Percentiles rank a stretch among this genome's conserved stretches.
These are phyloP conservation scores for Paraphoma chrysanthemicola DNA, from an alignment of 2,329 filamentous ascomycete species.

Conservation along the genomic window DNA sequence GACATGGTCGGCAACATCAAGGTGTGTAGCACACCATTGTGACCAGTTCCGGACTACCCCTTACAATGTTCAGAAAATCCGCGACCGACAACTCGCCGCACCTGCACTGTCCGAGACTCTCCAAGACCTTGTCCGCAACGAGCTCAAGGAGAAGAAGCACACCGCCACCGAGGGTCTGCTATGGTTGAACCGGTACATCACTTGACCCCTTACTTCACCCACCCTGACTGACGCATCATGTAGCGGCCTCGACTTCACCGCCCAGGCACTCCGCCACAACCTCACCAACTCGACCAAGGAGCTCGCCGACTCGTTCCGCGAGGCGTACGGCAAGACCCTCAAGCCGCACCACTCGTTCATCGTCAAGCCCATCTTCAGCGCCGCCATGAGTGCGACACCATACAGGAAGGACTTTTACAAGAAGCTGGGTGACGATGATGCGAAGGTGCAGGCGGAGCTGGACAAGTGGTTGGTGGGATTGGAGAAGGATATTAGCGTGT, in stretches of 20 bases:
- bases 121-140: constrained; percentile 83
- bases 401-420: constrained; percentile 93
- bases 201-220: constrained; percentile 2
- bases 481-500: constrained; percentile 78
- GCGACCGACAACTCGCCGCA: constrained; percentile 78
- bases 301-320: constrained; percentile 84
- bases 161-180: constrained; percentile 86
- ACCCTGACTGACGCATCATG: neutral
- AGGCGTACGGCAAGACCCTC: constrained; percentile 83
- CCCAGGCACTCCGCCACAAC: constrained; percentile 81
- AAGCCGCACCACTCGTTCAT: constrained; percentile 91
- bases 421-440: constrained; percentile 76
- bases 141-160: constrained; percentile 90
- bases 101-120: constrained; percentile 82
- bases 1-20: constrained; percentile 93
- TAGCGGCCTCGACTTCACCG: constrained; percentile 93
- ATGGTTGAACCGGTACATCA: constrained; percentile 81
- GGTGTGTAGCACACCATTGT: constrained; percentile 56
- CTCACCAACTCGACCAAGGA: constrained; percentile 72
- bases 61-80: constrained; percentile 73
- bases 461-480: constrained; percentile 76
- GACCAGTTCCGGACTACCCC: neutral
- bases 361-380: constrained; percentile 89
- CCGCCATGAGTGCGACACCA: constrained; percentile 91
- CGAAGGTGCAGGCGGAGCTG: constrained; percentile 69